Evolutionary conservation across 139 green algal species (phyloP), one percentile per base, ranked within the genome.

Genomic region (Coelastrella sp.): DNA sequence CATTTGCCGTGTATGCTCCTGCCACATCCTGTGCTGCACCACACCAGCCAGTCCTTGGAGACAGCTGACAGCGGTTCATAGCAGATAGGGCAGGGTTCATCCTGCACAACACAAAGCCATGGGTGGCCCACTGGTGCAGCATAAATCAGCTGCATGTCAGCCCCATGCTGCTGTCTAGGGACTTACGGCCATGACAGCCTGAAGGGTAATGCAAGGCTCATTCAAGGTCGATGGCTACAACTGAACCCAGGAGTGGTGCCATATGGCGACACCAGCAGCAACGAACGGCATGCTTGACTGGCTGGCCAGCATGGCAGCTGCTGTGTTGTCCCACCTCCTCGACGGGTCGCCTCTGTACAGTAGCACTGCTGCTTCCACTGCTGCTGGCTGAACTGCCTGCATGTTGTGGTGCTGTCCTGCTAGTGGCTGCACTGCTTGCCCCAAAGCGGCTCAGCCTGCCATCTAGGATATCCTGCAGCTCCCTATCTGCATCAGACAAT

Each of bases 1-100:
- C 80, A 86, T 16, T 47, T 54, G 6, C 80, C 80, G 19, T 86
- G 80, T 19, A 75, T 86, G 80, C 80, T 86, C n/a, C 64, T 86
- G 59, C 80, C 80, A 19, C 80, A 86, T 13, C 58, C 22, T 20
- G 10, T 58, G 2, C n/a, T 74, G 80, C 80, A 86, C 80, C 80
- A 86, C 60, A 86, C 80, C 20, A 86, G 80, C 80, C 80, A 86
- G 7, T 5, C 59, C 11, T 19, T 6, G 3, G 65, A 17, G 4
- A 86, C 59, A 60, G 23, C 59, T 7, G 59, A 75, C n/a, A 86
- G 60, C 10, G 58, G 22, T 59, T 86, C 80, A 32, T 86, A 86
- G 22, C 80, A 86, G 22, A 86, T 86, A 4, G 80, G 80, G 80
- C 80, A 86, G 4, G 80, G 80, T 59, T 86, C 80, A 59, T 86